phyloP scores from a whole-genome alignment of 1,139 yeast genomes.

The Lodderomyces metapsilosis region DNA sequence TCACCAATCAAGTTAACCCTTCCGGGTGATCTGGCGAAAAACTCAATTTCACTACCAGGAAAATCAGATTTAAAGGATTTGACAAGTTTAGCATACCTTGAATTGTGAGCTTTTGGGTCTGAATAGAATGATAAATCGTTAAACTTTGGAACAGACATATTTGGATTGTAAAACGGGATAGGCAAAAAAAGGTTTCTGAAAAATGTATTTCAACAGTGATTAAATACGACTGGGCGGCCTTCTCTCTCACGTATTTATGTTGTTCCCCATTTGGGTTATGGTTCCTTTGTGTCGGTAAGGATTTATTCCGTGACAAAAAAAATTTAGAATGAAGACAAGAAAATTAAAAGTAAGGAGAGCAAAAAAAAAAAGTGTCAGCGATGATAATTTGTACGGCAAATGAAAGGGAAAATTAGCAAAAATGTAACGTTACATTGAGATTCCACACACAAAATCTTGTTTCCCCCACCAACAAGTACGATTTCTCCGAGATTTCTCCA shows the following conservation, averaged over 20 bases:
- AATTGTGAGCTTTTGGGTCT: slow-evolving; percentile 15
- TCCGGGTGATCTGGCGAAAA: slow-evolving; percentile 67
- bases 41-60: slow-evolving; percentile 30
- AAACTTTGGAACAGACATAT: slow-evolving; percentile 29
- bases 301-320: neutral
- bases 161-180: neutral
- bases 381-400: neutral
- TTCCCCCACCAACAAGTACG: neutral
- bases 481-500: slow-evolving; percentile 6
- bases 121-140: slow-evolving; percentile 37
- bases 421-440: slow-evolving; percentile 12
- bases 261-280: no score
- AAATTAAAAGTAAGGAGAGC: neutral
- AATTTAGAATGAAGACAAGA: neutral
- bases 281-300: neutral
- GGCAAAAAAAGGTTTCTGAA: no score
- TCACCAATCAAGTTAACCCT: slow-evolving; percentile 76
- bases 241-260: no score
- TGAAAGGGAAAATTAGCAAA: neutral
- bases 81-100: slow-evolving; percentile 27
- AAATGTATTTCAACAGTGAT: no score
- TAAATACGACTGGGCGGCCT: no score
- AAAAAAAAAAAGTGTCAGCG: neutral
- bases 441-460: slow-evolving; percentile 2
- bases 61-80: slow-evolving; percentile 21